Percentiles rank a stretch among this genome's conserved stretches.
phyloP scores from a whole-genome alignment of 108 stramenopile species.

The Skeletonema grethae region DNA sequence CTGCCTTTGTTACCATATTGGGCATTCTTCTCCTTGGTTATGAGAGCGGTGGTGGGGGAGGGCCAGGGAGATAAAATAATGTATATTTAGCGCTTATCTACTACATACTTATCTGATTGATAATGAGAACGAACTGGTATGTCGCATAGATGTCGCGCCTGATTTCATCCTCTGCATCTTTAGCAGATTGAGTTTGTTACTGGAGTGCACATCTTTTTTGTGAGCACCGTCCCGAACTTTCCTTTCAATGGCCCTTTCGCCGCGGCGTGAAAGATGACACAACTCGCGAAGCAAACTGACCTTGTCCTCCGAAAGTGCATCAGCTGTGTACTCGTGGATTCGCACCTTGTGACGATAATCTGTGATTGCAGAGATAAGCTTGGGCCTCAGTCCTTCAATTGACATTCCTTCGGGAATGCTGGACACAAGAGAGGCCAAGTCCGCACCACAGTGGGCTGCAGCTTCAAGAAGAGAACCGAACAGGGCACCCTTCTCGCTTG shows the following conservation, averaged over 20 bases:
- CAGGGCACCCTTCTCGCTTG: slow-evolving; percentile 49
- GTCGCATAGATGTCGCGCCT: neutral
- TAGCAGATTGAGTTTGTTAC: neutral
- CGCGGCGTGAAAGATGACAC: slow-evolving; percentile 66
- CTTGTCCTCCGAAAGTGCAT: slow-evolving; percentile 59
- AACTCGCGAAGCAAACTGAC: slow-evolving; percentile 63
- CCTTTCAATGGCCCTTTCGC: slow-evolving; percentile 23
- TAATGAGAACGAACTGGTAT: slow-evolving; percentile 14
- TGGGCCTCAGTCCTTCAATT: slow-evolving; percentile 80
- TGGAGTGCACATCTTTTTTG: neutral
- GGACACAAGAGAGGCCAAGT: slow-evolving; percentile 67
- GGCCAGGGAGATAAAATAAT: slow-evolving; percentile 11
- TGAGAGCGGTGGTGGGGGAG: slow-evolving; percentile 38
- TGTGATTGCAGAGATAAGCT: slow-evolving; percentile 78
- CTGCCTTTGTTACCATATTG: slow-evolving; percentile 61
- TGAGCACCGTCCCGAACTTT: neutral
- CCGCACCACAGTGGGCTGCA: slow-evolving; percentile 77
- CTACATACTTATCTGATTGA: slow-evolving; percentile 9
- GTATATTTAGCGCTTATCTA: neutral
- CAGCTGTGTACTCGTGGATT: slow-evolving; percentile 63
- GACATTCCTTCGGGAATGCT: slow-evolving; percentile 76
- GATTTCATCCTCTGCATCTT: slow-evolving; percentile 9
- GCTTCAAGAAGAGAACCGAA: slow-evolving; percentile 82
- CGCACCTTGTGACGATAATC: slow-evolving; percentile 79
- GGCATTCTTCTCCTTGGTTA: slow-evolving; percentile 76